Evolutionary conservation across 1,284 basidiomycete genomes (phyloP), one percentile per base, ranked within the genome.

Genomic region (Hortiboletus rubellus): DNA sequence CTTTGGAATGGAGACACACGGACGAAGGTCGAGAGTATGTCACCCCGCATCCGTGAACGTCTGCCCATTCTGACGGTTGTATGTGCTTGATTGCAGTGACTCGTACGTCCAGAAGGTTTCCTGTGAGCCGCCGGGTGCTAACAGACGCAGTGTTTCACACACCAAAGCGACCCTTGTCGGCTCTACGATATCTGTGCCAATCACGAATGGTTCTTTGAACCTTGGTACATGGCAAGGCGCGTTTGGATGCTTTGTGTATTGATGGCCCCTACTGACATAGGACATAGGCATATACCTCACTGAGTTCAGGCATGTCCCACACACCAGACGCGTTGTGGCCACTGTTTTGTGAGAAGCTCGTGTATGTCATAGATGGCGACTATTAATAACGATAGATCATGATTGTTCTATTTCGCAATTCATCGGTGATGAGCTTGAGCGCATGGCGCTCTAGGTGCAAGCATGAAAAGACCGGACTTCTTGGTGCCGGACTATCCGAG

Each of bases 141-240:
- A 57, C 46, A 41, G 18, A 44, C 33, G 43, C 24, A 91, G 90
- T 8, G 92, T 91, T 46, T 96, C 94, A 15, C 95, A 98, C 72
- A 93, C 93, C 30, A 97, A 97, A 72, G 84, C 92, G 4, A 85
- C 91, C 3, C 79, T 97, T 36, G 77, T 96, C 50, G 94, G 94
- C 33, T 82, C 89, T 22, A 87, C 89, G 1, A 81, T 96, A 64
- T 87, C 88, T 14, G 79, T 96, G 31, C 94, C 94, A 5, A 94
- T 97, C 66, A 91, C 92, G 2, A 82, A 91, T 58, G 92, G 90
- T 3, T 79, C 81, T 46, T 76, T 96, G 60, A 92, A 91, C 63
- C 77, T 96, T 41, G 95, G 94, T 6, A 96, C 92, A 18, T 97
- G 94, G 94, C 94, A 96, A 81, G 92, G 89, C 81, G 45, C 61